Percentiles rank a stretch among this genome's conserved stretches.
phyloP scores from a whole-genome alignment of 768 basidiomycete genomes.

The Cyclocybe cylindracea region DNA sequence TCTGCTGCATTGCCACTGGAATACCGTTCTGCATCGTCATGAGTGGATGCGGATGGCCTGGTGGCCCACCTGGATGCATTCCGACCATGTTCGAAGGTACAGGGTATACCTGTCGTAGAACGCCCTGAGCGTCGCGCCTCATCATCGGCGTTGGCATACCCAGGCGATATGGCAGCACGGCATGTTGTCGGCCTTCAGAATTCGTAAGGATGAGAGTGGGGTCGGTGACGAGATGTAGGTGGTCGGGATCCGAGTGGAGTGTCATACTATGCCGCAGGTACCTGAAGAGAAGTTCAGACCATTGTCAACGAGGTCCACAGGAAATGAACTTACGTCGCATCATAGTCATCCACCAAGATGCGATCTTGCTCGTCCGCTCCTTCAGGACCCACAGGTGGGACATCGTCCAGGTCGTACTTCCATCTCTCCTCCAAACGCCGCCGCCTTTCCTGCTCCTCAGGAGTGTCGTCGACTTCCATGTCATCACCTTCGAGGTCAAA shows the following conservation, averaged over 20 bases:
- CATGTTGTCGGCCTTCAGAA: slow-evolving; percentile 51
- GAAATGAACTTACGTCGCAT: slow-evolving; percentile 42
- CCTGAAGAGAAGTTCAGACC: slow-evolving; percentile 28
- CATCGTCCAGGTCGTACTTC: slow-evolving; percentile 70
- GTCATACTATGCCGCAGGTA: slow-evolving; percentile 58
- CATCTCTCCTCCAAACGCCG: slow-evolving; percentile 56
- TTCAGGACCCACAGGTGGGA: slow-evolving; percentile 51
- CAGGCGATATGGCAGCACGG: slow-evolving; percentile 51
- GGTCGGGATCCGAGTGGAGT: slow-evolving; percentile 57
- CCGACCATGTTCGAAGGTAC: slow-evolving; percentile 11
- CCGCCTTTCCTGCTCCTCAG: slow-evolving; percentile 38
- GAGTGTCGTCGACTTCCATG: slow-evolving; percentile 35
- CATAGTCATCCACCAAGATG: slow-evolving; percentile 70
- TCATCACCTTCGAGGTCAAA: slow-evolving; percentile 27
- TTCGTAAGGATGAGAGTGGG: slow-evolving; percentile 42
- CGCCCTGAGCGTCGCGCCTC: slow-evolving; percentile 33
- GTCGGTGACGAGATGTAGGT: slow-evolving; percentile 51
- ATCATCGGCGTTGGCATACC: slow-evolving; percentile 36
- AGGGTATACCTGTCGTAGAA: slow-evolving; percentile 27
- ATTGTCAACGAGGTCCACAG: slow-evolving; percentile 6
- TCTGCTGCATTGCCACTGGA: slow-evolving; percentile 57
- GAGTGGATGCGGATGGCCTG: slow-evolving; percentile 55
- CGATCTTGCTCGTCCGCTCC: slow-evolving; percentile 72
- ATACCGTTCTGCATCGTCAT: slow-evolving; percentile 39
- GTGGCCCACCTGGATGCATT: slow-evolving; percentile 12